phyloP scores from a whole-genome alignment of 441 rosid genomes.

The Erysimum cheiri region DNA sequence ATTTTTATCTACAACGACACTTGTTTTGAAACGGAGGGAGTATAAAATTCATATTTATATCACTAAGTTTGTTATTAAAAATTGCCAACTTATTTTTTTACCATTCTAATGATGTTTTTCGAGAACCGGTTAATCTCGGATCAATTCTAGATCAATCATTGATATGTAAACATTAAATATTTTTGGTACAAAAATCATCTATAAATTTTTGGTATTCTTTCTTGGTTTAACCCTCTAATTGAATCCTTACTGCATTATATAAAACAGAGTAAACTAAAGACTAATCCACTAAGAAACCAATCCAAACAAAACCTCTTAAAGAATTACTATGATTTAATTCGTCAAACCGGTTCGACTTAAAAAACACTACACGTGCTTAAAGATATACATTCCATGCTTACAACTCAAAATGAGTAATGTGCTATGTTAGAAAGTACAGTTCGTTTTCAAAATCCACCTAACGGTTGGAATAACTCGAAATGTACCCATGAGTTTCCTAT shows the following conservation, averaged over 20 bases:
- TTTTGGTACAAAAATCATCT: neutral
- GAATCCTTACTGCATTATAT: neutral
- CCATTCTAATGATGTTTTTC: neutral
- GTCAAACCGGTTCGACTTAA: neutral
- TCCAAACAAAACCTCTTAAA: conserved; percentile 8
- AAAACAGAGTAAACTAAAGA: neutral
- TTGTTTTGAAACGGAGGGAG: too few relatives aligned
- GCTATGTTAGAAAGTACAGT: conserved; percentile 20
- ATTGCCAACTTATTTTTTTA: neutral
- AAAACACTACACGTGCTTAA: conserved; percentile 25
- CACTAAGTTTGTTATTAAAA: neutral
- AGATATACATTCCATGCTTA: conserved; percentile 1
- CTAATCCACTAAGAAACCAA: neutral
- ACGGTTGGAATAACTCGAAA: conserved; percentile 27
- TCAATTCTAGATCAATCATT: neutral
- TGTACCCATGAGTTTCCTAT: conserved; percentile 18
- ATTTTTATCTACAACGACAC: too few relatives aligned
- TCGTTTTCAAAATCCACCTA: conserved; percentile 24
- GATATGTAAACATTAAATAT: too few relatives aligned
- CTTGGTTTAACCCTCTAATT: neutral
- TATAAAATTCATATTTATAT: neutral
- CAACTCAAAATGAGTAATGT: conserved; percentile 24
- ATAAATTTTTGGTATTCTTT: too few relatives aligned
- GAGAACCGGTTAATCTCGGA: neutral
- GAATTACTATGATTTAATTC: neutral